Conservation (phyloP, 2,329 filamentous ascomycete genomes). For the Pseudocercospora macadamiae region DNA sequence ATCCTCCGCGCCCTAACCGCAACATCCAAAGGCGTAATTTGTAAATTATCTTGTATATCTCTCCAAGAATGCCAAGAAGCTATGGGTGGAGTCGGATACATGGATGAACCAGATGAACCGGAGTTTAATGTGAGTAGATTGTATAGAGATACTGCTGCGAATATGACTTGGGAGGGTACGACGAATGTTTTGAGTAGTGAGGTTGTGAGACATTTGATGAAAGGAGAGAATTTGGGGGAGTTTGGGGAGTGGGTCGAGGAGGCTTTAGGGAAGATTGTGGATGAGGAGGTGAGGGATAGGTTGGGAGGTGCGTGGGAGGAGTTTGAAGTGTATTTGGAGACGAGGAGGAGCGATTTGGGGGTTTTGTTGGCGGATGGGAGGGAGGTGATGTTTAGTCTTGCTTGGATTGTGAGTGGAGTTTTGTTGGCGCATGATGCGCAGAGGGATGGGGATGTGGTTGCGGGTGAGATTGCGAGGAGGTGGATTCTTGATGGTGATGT, state of each 20-base stretch:
- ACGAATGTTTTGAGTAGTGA: constrained; percentile 64
- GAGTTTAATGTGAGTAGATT: constrained; percentile 68
- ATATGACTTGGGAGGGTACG: constrained; percentile 73
- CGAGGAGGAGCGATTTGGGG: not conserved
- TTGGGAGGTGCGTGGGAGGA: not conserved
- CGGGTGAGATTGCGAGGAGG: not conserved
- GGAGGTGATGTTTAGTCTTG: constrained; percentile 7
- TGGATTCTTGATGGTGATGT: constrained; percentile 2
- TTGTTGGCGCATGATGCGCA: constrained; percentile 8
- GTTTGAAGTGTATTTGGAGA: not conserved
- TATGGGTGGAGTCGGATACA: constrained; percentile 68
- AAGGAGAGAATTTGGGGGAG: not conserved
- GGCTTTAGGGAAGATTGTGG: not conserved
- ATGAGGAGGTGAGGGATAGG: not conserved
- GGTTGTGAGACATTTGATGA: constrained; percentile 4
- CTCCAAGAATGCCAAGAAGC: constrained; percentile 26
- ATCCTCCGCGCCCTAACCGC: constrained; percentile 27
- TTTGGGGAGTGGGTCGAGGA: not conserved
- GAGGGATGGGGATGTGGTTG: not conserved
- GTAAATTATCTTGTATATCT: constrained; percentile 18
- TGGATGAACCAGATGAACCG: constrained; percentile 61
- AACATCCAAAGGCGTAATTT: constrained; percentile 22
- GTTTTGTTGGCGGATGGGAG: constrained; percentile 5
- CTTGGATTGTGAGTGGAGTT: constrained; percentile 9
- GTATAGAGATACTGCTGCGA: constrained; percentile 65